Evolutionary conservation across 2,329 filamentous ascomycete species (phyloP), one percentile per base, ranked within the genome.

Genomic region (Fusarium gaditjirri): DNA sequence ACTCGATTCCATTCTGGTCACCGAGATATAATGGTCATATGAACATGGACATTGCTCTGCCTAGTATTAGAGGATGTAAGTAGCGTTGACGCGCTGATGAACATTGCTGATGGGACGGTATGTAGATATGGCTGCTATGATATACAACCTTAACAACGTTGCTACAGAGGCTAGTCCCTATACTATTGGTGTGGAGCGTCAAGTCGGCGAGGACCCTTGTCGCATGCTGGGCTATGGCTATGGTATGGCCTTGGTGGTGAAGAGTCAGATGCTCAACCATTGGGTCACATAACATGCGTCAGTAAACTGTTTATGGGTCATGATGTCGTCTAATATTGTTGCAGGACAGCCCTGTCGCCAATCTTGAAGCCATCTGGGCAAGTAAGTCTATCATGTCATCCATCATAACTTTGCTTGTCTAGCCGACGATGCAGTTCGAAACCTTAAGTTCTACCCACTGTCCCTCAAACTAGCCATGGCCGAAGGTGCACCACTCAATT

Each of bases 381-480:
- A 59, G 43, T 59, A 27, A 16, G 44, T 33, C 2, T 6, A 21
- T 3, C 3, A 12, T 10, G 21, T 13, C 3, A 1, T 5, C 25
- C 0, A 4, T 8, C 4, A 0, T 8, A 2, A 1, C 19, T n/a
- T 19, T 14, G 1, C 14, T 0, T 19, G 0, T 36, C 41, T 57
- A 1, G 49, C 31, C 2, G 1, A 16, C 8, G n/a, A 31, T 0
- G 0, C 0, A 59, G 56, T 59, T 39, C 56, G 56, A 33, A 59
- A 52, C 27, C 44, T 59, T 19, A 59, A 59, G 35, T 59, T 52
- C 7, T 59, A 59, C 27, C 56, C 56, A 0, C 27, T 59, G 1
- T 59, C 55, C 1, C 56, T 59, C 12, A 59, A 59, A 1, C 35
- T 52, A 6, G 56, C 56, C 25, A 59, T 59, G 44, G 56, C 43